Evolutionary conservation across 2,329 filamentous ascomycete species (phyloP).

Genomic region (Epichloe hybrida): DNA sequence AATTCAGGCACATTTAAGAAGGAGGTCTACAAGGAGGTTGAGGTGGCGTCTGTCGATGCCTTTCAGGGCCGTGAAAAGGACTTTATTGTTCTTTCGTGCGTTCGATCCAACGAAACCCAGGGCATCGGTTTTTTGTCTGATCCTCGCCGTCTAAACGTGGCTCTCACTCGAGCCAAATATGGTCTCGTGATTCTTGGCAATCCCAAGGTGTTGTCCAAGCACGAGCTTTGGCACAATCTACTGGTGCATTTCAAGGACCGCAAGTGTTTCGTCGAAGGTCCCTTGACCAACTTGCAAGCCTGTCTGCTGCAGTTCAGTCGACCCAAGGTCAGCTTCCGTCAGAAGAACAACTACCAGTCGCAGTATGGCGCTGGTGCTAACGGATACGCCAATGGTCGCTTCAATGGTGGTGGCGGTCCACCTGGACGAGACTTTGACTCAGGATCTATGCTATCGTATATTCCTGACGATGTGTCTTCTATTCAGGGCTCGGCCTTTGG

Average conservation of each 20-base stretch:
- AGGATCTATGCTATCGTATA: conserved; percentile 89
- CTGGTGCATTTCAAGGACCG: conserved; percentile 93
- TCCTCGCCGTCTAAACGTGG: conserved; percentile 91
- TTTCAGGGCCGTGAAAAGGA: conserved; percentile 99
- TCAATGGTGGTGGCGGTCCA: conserved; percentile 24
- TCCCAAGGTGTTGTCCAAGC: conserved; percentile 93
- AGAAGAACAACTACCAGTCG: conserved; percentile 64
- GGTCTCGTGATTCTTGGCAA: conserved; percentile 94
- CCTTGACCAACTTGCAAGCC: conserved; percentile 87
- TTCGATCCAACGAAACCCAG: conserved; percentile 96
- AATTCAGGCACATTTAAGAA: conserved; percentile 95
- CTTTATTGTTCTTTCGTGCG: conserved; percentile 94
- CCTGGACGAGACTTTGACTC: conserved; percentile 51
- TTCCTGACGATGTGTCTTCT: conserved; percentile 92
- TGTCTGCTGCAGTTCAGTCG: conserved; percentile 90
- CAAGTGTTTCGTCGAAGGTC: conserved; percentile 91
- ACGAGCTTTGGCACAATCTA: conserved; percentile 93
- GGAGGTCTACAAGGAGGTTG: conserved; percentile 95
- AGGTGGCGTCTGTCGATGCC: conserved; percentile 94
- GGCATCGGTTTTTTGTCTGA: conserved; percentile 98
- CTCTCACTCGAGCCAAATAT: conserved; percentile 91
- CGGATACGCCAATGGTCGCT: conserved; percentile 27
- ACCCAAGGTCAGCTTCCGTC: conserved; percentile 84
- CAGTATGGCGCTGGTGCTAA: conserved; percentile 41
- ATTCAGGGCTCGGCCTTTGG: conserved; percentile 86